Base-by-base conservation (phyloP, 2,329 filamentous ascomycete species). In the Camptophora hylomeconis region DNA sequence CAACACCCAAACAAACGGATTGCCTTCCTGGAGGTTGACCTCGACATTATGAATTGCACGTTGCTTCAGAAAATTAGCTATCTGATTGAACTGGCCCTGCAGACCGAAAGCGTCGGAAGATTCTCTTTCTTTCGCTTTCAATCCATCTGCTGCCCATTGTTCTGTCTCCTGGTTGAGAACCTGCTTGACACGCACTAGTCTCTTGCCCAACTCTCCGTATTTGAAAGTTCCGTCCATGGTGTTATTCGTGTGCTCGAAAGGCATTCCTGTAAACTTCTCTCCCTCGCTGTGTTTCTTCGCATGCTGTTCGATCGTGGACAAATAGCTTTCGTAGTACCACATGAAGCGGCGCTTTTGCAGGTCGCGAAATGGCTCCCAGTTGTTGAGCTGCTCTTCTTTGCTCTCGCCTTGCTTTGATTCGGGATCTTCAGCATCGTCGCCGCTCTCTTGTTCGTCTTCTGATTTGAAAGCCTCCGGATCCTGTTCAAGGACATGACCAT, bases 261-360 rank as follows among this genome's bases (percentile, higher is more conserved):
- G 81, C 82, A 93, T 92, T 28, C 67, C 68, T n/a, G 60, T 54
- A 46, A 98, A 95, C 1, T 50, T 37, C 20, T 71, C 58, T 3
- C 71, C 69, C 35, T 77, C 72, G 36, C 68, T 66, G 31, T 76
- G 69, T 41, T 80, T 72, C 15, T 60, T 52, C 17, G 58, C 52
- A 16, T 75, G 79, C 35, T 73, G 66, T 20, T 73, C 64, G 28
- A 92, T 75, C 2, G 77, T 68, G 3, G 67, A 60, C 13, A 89
- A 60, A 48, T 95, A 95, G 3, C 80, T 80, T 41, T 92, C 80
- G 52, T 81, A 92, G 56, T 95, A 95, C 89, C 89, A 95, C 9
- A 95, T 61, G 49, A 95, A 94, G 2, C 86, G 74, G 20, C 80
- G 75, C 56, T 95, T 95, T 64, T 79, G 81, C 4, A 93, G 63